phyloP scores from a whole-genome alignment of 495 filamentous ascomycete genomes.

The Penicillium cinerascens region DNA sequence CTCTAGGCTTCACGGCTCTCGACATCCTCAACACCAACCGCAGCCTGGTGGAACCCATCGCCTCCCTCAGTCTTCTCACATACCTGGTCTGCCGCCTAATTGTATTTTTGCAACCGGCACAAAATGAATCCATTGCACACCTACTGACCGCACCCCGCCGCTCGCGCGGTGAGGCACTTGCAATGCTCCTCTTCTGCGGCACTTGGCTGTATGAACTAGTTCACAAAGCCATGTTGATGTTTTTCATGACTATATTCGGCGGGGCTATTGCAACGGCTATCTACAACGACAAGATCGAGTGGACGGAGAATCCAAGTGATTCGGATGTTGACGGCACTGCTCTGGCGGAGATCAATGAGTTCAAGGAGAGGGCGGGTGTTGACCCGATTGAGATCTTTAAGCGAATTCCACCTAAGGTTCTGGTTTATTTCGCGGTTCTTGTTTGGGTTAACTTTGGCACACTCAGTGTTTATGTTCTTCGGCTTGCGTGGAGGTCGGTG shows the following conservation, averaged over 20 bases:
- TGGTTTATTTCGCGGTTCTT: conserved; percentile 10
- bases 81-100: conserved; percentile 14
- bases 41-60: conserved; percentile 7
- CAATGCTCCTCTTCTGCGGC: conserved; percentile 4
- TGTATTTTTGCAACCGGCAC: neutral
- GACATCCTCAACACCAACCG: conserved; percentile 13
- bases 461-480: conserved; percentile 15
- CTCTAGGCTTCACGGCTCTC: conserved; percentile 17
- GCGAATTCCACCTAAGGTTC: conserved; percentile 6
- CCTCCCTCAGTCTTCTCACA: conserved; percentile 22
- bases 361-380: conserved; percentile 10
- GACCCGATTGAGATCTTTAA: conserved; percentile 7
- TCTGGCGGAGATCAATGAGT: conserved; percentile 6
- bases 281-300: conserved; percentile 8
- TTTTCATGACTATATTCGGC: conserved; percentile 16
- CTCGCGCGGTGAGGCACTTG: conserved; percentile 9
- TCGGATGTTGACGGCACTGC: neutral
- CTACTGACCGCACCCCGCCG: conserved; percentile 6
- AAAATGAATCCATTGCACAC: conserved; percentile 5
- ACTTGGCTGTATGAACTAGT: conserved; percentile 19
- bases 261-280: conserved; percentile 7
- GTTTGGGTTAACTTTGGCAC: conserved; percentile 14
- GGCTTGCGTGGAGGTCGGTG: conserved; percentile 12
- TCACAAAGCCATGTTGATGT: conserved; percentile 6
- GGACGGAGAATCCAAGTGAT: neutral